Percentiles rank a stretch among this genome's conserved stretches.
Conservation (phyloP, 1,284 basidiomycete species). For the Ganoderma lingzhi region DNA sequence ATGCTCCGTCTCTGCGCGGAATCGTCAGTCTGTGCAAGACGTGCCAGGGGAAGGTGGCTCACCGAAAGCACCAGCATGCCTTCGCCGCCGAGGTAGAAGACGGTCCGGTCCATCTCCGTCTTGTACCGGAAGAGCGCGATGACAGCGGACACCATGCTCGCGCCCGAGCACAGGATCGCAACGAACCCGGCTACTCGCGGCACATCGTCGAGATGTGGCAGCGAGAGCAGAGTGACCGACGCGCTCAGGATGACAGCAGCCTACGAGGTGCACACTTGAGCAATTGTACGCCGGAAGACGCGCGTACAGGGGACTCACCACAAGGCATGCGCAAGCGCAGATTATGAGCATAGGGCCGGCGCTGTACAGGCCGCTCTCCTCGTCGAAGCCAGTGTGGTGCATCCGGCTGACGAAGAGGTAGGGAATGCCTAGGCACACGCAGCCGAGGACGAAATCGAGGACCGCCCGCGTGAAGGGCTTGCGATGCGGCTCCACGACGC, state of each 20-base stretch:
- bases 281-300: background rate
- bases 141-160: slow-evolving; percentile 72
- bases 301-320: slow-evolving; percentile 54
- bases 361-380: slow-evolving; percentile 62
- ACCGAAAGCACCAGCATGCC: slow-evolving; percentile 67
- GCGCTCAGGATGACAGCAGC: slow-evolving; percentile 80
- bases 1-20: slow-evolving; percentile 62
- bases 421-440: slow-evolving; percentile 76
- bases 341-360: slow-evolving; percentile 66
- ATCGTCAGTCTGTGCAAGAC: too few species aligned
- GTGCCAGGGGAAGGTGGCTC: too few species aligned
- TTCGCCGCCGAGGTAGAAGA: slow-evolving; percentile 55
- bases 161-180: slow-evolving; percentile 69
- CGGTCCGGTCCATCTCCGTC: slow-evolving; percentile 60
- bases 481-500: slow-evolving; percentile 40
- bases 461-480: slow-evolving; percentile 57
- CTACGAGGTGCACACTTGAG: slow-evolving; percentile 44
- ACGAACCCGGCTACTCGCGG: slow-evolving; percentile 69
- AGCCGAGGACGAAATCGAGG: slow-evolving; percentile 64
- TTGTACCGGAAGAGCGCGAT: slow-evolving; percentile 74
- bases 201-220: slow-evolving; percentile 71
- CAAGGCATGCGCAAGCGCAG: slow-evolving; percentile 70
- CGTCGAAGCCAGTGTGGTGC: slow-evolving; percentile 57
- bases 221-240: slow-evolving; percentile 78
- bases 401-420: slow-evolving; percentile 70